Base-by-base conservation (phyloP, 371 early-diverging fungal genomes). In the Haplosporangium sp. region DNA sequence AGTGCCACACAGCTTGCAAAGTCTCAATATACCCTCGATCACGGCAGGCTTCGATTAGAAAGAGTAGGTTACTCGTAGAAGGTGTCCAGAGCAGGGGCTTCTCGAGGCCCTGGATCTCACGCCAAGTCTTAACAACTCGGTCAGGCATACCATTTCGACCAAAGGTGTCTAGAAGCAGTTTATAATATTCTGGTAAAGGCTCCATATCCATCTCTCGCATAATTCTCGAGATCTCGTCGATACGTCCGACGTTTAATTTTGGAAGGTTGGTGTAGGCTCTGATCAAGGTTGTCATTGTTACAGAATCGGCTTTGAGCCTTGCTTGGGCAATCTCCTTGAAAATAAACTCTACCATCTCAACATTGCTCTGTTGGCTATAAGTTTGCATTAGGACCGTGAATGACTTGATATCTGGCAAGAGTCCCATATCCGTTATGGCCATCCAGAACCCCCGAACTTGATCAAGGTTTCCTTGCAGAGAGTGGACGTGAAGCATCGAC, bases 401-500 rank as follows among this genome's bases (percentile, higher is more conserved):
- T 1, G 83, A 60, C 15, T 59, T 70, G 64, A 63, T 44, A 48
- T 82, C 76, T 4, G 76, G 76, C 35, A 69, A 35, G 10, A 69
- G 53, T 5, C 73, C 83, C 40, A 70, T 67, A 17, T 65, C 71
- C 0, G n/a, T 58, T 47, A 77, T 74, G 20, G 69, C 72, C 37
- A 15, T 64, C 77, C 77, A 83, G 37, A 69, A 65, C n/a, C 68
- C 72, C 53, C 83, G 71, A 45, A 84, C 83, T 67, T 83, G 83
- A 7, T 85, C 84, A 19, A 63, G 39, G 37, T 72, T 69, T 35
- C 69, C 62, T 8, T 67, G 77, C n/a, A 68, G 65, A 19, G 71
- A 65, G 76, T 86, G 86, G 3, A 77, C 85, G 37, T 85, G 84
- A 53, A 89, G 78, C 76, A 90, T 70, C 15, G 83, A 70, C 13